Evolutionary conservation across 352 stramenopile genomes (phyloP).

Genomic region (Globisporangium mamillatum): DNA sequence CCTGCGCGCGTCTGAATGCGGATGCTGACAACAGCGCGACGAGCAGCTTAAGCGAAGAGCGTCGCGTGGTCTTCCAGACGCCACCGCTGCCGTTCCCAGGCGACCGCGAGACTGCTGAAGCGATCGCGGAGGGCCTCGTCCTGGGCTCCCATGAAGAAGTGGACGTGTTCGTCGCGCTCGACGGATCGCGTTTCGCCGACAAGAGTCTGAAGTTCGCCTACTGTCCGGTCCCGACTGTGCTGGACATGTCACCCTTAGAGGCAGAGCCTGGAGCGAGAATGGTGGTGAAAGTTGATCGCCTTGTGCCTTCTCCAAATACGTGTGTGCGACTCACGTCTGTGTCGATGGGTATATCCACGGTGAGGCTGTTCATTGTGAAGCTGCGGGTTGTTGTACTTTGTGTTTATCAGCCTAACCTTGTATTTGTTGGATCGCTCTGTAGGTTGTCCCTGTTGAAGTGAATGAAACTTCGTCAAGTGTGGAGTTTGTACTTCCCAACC

Average conservation of each 20-base stretch:
- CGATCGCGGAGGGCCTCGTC: conserved; percentile 27
- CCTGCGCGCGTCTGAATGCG: conserved; percentile 20
- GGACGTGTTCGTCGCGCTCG: conserved; percentile 46
- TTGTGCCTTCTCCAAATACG: conserved; percentile 6
- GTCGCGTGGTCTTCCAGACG: conserved; percentile 44
- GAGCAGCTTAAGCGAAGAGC: conserved; percentile 21
- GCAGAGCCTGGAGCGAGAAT: conserved; percentile 21
- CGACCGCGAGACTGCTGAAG: conserved; percentile 19
- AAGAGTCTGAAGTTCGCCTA: conserved; percentile 30
- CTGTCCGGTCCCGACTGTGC: conserved; percentile 15
- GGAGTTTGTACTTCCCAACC: conserved; percentile 17
- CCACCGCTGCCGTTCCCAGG: conserved; percentile 36
- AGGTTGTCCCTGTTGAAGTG: conserved; percentile 21
- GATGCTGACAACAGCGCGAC: background rate
- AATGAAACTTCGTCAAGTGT: conserved; percentile 11
- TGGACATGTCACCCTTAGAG: conserved; percentile 23
- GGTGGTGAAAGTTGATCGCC: conserved; percentile 21
- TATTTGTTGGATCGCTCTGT: background rate
- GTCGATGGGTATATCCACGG: conserved; percentile 21
- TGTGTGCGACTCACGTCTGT: conserved; percentile 23
- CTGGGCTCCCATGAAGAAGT: conserved; percentile 39
- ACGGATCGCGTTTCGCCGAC: conserved; percentile 45
- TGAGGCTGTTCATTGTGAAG: conserved; percentile 7
- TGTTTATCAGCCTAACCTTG: background rate
- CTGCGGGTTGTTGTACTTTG: background rate